Evolutionary conservation across 78 protist genomes (phyloP).

Genomic region (Planoprotostelium fungivorum): DNA sequence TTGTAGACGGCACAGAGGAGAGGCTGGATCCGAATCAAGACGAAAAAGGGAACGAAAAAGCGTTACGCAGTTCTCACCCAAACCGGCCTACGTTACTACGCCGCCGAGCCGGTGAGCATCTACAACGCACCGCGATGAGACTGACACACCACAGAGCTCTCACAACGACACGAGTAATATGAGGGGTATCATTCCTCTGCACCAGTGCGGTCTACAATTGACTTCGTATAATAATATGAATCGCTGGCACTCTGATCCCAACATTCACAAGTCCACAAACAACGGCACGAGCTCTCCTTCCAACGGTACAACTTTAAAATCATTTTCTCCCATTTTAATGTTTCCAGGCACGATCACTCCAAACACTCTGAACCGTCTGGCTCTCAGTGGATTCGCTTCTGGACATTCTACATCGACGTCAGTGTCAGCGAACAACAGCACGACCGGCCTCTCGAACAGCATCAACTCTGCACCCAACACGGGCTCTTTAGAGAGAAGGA

Average conservation of each 20-base stretch:
- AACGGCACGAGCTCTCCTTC: too few species aligned
- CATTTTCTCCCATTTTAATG: too few species aligned
- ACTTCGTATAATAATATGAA: background rate
- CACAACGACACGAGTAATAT: background rate
- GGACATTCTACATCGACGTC: background rate
- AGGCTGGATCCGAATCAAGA: background rate
- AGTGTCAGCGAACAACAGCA: too few species aligned
- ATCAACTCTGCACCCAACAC: background rate
- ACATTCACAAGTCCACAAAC: background rate
- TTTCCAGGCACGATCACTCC: background rate
- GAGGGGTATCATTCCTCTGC: background rate
- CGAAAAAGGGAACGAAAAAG: background rate
- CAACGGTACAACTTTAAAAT: background rate
- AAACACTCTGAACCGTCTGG: background rate
- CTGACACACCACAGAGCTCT: background rate
- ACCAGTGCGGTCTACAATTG: background rate
- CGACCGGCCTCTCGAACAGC: background rate
- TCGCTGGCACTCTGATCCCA: background rate
- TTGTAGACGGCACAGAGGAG: background rate
- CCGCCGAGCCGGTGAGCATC: background rate
- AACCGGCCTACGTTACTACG: background rate
- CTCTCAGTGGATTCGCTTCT: background rate
- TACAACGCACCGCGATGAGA: background rate
- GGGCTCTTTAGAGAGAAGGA: background rate
- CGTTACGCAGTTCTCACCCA: background rate